These are phyloP conservation scores for Sphaerobolus stellatus DNA, from an alignment of 1,284 basidiomycete species.

Conservation along the genomic window DNA sequence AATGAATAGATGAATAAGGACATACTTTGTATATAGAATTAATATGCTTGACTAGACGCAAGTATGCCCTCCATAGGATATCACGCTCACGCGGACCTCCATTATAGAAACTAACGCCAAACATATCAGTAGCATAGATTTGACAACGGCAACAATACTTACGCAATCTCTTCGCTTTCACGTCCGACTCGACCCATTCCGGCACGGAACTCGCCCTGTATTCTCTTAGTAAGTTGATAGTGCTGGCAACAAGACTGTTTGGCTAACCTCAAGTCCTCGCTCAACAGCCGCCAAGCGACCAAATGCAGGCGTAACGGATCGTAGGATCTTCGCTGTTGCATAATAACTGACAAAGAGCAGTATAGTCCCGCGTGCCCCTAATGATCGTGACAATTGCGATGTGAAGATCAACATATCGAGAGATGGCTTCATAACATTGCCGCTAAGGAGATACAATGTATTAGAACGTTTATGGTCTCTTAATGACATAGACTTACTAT, in stretches of 20 bases:
- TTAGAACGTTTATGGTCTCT: background rate
- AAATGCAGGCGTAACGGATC: conserved; percentile 90
- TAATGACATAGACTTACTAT: conserved; percentile 59
- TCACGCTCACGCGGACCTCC: conserved; percentile 83
- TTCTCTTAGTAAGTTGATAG: conserved; percentile 21
- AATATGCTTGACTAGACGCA: conserved; percentile 82
- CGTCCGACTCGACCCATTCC: conserved; percentile 87
- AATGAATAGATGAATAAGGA: conserved; percentile 5
- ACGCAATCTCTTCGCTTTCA: conserved; percentile 94
- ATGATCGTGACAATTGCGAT: conserved; percentile 81
- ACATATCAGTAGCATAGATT: background rate
- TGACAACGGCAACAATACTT: conserved; percentile 31
- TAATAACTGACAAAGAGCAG: conserved; percentile 87
- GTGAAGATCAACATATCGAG: conserved; percentile 94
- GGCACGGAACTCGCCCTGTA: conserved; percentile 80
- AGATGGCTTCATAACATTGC: conserved; percentile 85
- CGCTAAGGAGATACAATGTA: conserved; percentile 36
- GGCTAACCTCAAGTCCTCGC: conserved; percentile 61
- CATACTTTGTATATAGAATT: conserved; percentile 88
- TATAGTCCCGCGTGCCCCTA: conserved; percentile 79
- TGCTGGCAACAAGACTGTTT: background rate
- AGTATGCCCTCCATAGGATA: conserved; percentile 81
- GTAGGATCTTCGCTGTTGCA: conserved; percentile 78
- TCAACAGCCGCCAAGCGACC: conserved; percentile 89
- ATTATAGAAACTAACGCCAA: conserved; percentile 76